Evolutionary conservation across 2,329 filamentous ascomycete genomes (phyloP), one percentile per base, ranked within the genome.

Genomic region (Curvularia sp.): DNA sequence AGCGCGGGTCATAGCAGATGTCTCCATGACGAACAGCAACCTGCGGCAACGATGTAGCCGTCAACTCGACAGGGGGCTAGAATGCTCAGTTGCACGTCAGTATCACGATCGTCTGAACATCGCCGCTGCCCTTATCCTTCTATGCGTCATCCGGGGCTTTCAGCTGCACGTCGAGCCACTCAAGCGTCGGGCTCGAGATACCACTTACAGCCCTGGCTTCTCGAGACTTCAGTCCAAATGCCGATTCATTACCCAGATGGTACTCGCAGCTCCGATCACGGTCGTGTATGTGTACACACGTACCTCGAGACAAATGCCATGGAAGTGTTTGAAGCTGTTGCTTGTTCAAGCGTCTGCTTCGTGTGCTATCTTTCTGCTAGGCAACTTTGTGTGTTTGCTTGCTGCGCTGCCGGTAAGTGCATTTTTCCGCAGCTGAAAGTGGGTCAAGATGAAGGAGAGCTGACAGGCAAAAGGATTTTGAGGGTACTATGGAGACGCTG

Each of bases 231-330:
- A 32, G 5, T 18, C 21, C 2, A 39, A 9, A 1, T 55, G 45
- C 18, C 25, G 51, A 21, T 2, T 27, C 15, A n/a, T 46, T 4
- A 15, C 27, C 5, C 55, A 55, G 19, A 39, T 3, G 12, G 10
- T 50, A 6, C 51, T 58, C n/a, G 55, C 55, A 13, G 30, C n/a
- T 15, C 55, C 55, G 10, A 55, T 49, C 4, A 27, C 55, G 5
- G 13, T 58, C 3, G 6, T 55, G 15, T 28, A 32, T 13, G 8
- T 58, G 8, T 53, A 58, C 28, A 27, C 50, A 3, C 18, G 32
- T 15, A 18, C 28, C 3, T 13, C 32, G 2, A 49, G 30, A 25
- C 18, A 34, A 12, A 28, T 19, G 3, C 10, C 28, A 15, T 45
- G 55, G 51, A 49, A 45, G 23, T 32, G 25, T 9, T 32, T 23